These are phyloP conservation scores for Trichosanthes truncata DNA, from an alignment of 306 rosid species.

Conservation along the genomic window DNA sequence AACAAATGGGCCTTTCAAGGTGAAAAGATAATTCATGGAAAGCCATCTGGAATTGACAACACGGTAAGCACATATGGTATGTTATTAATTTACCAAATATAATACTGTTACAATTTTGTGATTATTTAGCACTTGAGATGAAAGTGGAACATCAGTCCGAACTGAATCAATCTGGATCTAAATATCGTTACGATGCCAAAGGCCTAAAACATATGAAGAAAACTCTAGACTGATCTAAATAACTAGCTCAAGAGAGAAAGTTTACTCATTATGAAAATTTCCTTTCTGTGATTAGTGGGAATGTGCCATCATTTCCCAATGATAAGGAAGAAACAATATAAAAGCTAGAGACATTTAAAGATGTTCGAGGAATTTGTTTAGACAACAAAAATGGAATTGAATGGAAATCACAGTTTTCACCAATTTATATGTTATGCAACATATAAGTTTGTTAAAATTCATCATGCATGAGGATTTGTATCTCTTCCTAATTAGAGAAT, in stretches of 20 bases:
- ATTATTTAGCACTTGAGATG: not conserved
- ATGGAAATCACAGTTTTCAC: not conserved
- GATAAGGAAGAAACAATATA: not conserved
- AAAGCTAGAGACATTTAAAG: not conserved
- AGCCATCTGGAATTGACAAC: slow-evolving; percentile 93
- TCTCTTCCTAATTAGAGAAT: slow-evolving; percentile 12
- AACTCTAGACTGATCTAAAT: not conserved
- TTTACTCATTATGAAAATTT: not conserved
- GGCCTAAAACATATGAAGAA: not conserved
- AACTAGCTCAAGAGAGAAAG: not conserved
- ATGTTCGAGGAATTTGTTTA: not conserved
- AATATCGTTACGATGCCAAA: not conserved
- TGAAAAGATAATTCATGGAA: slow-evolving; percentile 87
- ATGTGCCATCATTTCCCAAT: not conserved
- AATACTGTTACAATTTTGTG: not conserved
- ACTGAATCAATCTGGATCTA: not conserved
- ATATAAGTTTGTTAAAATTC: not conserved
- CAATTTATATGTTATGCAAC: no score
- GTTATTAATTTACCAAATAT: not conserved
- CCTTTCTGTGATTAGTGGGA: not conserved
- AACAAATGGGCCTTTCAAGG: slow-evolving; percentile 97
- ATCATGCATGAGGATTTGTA: not conserved
- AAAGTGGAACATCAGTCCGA: not conserved
- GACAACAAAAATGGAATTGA: not conserved
- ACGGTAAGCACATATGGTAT: slow-evolving; percentile 84